Evolutionary conservation across 1,139 yeast genomes (phyloP).

Genomic region (Blastobotrys persicus): DNA sequence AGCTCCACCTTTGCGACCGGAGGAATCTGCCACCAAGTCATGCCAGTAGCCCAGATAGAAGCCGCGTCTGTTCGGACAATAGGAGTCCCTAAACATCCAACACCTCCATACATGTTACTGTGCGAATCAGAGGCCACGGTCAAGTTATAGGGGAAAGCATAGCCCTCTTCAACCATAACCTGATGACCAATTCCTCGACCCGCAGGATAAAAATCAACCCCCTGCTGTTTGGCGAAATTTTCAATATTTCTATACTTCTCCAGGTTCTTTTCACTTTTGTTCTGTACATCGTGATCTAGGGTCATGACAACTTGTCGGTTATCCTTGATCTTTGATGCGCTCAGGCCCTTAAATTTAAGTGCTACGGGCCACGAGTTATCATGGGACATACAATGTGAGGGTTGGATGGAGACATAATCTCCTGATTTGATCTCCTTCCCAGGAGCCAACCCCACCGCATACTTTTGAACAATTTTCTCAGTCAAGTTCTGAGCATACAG

Average conservation of each 20-base stretch:
- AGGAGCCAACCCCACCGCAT: slow-evolving; percentile 76
- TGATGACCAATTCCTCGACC: slow-evolving; percentile 99
- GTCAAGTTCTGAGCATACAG: slow-evolving; percentile 67
- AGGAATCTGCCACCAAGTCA: slow-evolving; percentile 99
- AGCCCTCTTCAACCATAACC: slow-evolving; percentile 98
- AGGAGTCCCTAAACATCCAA: slow-evolving; percentile 94
- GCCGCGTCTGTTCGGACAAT: slow-evolving; percentile 99
- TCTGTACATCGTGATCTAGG: slow-evolving; percentile 96
- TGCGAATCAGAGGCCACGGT: slow-evolving; percentile 98
- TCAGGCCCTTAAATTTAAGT: slow-evolving; percentile 89
- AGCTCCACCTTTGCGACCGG: slow-evolving; percentile 95
- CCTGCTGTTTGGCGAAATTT: slow-evolving; percentile 82
- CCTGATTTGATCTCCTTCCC: slow-evolving; percentile 79
- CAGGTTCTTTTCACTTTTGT: slow-evolving; percentile 81
- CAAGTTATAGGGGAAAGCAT: slow-evolving; percentile 89
- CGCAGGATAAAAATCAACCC: slow-evolving; percentile 97
- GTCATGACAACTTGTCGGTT: slow-evolving; percentile 92
- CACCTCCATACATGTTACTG: slow-evolving; percentile 96
- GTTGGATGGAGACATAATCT: slow-evolving; percentile 90
- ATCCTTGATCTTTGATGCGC: slow-evolving; percentile 79
- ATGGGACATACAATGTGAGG: slow-evolving; percentile 98
- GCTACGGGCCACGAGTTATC: slow-evolving; percentile 99
- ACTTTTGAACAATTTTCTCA: slow-evolving; percentile 91
- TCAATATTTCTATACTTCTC: slow-evolving; percentile 86
- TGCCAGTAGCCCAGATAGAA: slow-evolving; percentile 98